phyloP scores from a whole-genome alignment of 1,284 basidiomycete species.

The Moniliella sp. region DNA sequence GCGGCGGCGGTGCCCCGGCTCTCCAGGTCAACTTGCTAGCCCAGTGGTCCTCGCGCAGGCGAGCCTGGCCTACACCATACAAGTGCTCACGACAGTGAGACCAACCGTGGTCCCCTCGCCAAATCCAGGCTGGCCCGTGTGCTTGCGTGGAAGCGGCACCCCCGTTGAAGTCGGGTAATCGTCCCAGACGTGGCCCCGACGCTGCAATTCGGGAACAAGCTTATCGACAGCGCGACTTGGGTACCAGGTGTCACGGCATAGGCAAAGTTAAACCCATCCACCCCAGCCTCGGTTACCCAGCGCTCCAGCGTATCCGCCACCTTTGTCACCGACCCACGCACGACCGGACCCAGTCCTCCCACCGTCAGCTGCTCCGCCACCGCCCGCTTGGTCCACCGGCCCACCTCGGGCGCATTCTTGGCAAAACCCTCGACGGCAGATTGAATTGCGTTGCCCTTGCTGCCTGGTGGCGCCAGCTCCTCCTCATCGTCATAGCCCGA shows the following conservation, averaged over 20 bases:
- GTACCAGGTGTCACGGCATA: conserved; percentile 12
- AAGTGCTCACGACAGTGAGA: conserved; percentile 22
- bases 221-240: conserved; percentile 17
- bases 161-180: conserved; percentile 10
- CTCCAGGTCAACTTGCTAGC: conserved; percentile 19
- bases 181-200: conserved; percentile 20
- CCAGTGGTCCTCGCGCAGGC: conserved; percentile 19
- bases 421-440: conserved; percentile 22
- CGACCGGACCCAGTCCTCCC: conserved; percentile 23
- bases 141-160: conserved; percentile 1
- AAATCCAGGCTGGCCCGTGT: conserved; percentile 6
- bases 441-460: conserved; percentile 23
- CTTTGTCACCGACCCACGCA: conserved; percentile 9
- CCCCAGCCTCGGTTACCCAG: conserved; percentile 16
- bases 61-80: conserved; percentile 19
- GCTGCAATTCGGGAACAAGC: conserved; percentile 18
- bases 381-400: conserved; percentile 21
- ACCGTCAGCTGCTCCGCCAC: conserved; percentile 24
- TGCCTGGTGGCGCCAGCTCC: conserved; percentile 16
- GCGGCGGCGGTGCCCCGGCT: conserved; percentile 10
- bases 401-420: conserved; percentile 16
- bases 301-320: conserved; percentile 18
- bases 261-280: conserved; percentile 23
- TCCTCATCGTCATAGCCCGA: conserved; percentile 16
- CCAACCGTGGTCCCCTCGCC: conserved; percentile 11